Evolutionary conservation across 2,329 filamentous ascomycete species (phyloP).

Genomic region (Beauveria scarabaeidicola): DNA sequence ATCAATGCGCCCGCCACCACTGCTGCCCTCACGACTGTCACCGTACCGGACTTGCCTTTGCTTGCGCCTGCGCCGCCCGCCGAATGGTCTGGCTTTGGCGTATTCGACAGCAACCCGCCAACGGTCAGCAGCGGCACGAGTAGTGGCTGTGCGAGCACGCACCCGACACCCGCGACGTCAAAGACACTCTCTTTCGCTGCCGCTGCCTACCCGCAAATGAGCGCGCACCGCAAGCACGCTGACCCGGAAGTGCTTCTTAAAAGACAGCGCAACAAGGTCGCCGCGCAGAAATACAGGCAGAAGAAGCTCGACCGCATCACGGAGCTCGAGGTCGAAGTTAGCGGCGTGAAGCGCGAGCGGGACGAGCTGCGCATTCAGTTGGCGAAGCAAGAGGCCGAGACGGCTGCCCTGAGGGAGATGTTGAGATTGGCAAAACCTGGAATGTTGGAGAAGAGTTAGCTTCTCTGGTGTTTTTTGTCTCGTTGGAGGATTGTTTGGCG

Average conservation of each 20-base stretch:
- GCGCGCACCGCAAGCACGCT: background rate
- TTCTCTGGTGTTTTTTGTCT: background rate
- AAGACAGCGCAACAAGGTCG: slow-evolving; percentile 53
- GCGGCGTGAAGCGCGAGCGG: slow-evolving; percentile 43
- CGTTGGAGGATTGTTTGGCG: slow-evolving; percentile 1
- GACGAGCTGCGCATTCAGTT: slow-evolving; percentile 48
- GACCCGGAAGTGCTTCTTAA: slow-evolving; percentile 29
- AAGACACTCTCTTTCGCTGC: background rate
- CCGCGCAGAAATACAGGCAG: slow-evolving; percentile 54
- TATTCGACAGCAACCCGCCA: slow-evolving; percentile 7
- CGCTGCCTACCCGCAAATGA: background rate
- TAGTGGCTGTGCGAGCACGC: background rate
- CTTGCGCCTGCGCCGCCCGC: background rate
- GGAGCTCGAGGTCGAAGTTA: slow-evolving; percentile 46
- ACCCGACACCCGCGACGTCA: background rate
- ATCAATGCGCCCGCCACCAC: background rate
- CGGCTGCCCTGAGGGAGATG: slow-evolving; percentile 41
- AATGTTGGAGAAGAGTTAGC: slow-evolving; percentile 1
- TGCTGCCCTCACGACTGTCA: background rate
- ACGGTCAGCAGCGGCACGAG: background rate
- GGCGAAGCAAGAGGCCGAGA: slow-evolving; percentile 51
- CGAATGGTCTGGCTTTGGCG: slow-evolving; percentile 6
- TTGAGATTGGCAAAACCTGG: slow-evolving; percentile 7
- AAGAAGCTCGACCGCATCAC: slow-evolving; percentile 53
- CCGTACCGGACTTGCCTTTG: background rate